phyloP scores from a whole-genome alignment of 805 yeast species.

The Cyberlindnera japonica region DNA sequence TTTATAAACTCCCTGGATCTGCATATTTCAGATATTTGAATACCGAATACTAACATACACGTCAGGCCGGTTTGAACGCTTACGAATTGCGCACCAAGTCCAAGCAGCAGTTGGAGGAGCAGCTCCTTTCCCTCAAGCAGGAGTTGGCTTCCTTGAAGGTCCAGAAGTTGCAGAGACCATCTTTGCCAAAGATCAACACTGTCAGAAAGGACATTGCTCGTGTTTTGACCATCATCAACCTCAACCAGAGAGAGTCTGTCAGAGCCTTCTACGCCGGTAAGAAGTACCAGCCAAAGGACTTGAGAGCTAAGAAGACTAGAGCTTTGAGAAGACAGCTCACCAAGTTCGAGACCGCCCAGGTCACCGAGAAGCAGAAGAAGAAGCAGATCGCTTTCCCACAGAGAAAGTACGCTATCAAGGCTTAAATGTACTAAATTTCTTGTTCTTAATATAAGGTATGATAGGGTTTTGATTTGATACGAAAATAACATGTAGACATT shows the following conservation, averaged over 20 bases:
- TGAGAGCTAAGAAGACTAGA: constrained; percentile 99
- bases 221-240: constrained; percentile 95
- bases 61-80: constrained; percentile 90
- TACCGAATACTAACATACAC: constrained; percentile 20
- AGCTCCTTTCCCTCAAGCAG: constrained; percentile 93
- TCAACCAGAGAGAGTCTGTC: constrained; percentile 92
- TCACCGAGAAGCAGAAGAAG: constrained; percentile 90
- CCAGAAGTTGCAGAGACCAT: constrained; percentile 88
- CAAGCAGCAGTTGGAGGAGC: constrained; percentile 92
- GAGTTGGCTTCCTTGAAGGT: constrained; percentile 95
- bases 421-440: constrained; percentile 47
- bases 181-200: constrained; percentile 93
- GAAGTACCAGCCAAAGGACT: constrained; percentile 96
- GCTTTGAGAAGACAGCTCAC: constrained; percentile 97
- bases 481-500: neutral
- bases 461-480: constrained; percentile 22
- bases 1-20: no score
- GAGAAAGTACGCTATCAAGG: constrained; percentile 98
- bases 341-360: constrained; percentile 74
- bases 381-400: constrained; percentile 94
- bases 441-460: constrained; percentile 27
- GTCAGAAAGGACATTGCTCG: constrained; percentile 99
- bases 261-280: constrained; percentile 92
- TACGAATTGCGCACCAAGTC: constrained; percentile 96
- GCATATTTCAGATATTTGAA: neutral